Evolutionary conservation across 768 basidiomycete genomes (phyloP).

Genomic region (Sarcodon sp.): DNA sequence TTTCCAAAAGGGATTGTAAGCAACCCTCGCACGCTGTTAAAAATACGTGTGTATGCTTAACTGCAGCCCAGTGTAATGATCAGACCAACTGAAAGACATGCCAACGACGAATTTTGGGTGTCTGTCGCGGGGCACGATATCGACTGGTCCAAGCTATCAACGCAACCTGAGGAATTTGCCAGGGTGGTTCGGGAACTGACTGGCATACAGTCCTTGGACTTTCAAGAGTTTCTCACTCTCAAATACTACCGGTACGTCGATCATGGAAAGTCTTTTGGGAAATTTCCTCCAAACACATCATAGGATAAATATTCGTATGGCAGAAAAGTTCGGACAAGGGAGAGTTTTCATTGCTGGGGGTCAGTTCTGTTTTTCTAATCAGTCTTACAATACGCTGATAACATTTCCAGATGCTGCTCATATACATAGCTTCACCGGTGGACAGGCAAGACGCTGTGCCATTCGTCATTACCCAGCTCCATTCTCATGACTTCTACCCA

Average conservation of each 20-base stretch:
- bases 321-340: conserved; percentile 24
- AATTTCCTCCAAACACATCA: not conserved
- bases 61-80: not conserved
- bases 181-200: conserved; percentile 15
- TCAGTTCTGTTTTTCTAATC: conserved; percentile 5
- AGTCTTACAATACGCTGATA: not conserved
- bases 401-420: conserved; percentile 32
- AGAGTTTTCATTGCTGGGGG: conserved; percentile 39
- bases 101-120: conserved; percentile 10
- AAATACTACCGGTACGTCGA: conserved; percentile 17
- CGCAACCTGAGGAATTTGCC: conserved; percentile 15
- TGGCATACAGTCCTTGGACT: conserved; percentile 15
- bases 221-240: conserved; percentile 15
- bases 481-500: not conserved
- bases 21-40: not conserved
- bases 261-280: no score
- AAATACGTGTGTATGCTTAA: not conserved
- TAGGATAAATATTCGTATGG: conserved; percentile 37
- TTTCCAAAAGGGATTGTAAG: conserved; percentile 5
- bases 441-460: conserved; percentile 14
- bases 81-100: conserved; percentile 9
- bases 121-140: conserved; percentile 1
- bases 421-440: conserved; percentile 29
- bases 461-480: not conserved
- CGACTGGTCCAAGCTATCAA: conserved; percentile 9